Evolutionary conservation across 257 asterid species (phyloP).

Genomic region (Fraxinus pennsylvanica): DNA sequence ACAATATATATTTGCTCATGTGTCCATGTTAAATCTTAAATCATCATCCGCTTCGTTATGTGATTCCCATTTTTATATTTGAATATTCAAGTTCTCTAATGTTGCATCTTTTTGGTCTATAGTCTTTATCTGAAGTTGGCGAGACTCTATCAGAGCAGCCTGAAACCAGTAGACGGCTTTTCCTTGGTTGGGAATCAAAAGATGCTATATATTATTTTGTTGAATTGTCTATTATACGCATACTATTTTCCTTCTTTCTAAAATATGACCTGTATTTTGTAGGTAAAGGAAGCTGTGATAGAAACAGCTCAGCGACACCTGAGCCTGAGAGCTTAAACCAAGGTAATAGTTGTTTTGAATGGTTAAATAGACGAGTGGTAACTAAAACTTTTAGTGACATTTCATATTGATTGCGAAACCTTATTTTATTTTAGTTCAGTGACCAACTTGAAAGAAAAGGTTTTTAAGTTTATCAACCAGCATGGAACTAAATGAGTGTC

Average conservation of each 20-base stretch:
- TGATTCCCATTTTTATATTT: too few relatives aligned
- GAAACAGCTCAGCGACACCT: not conserved
- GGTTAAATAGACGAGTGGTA: not conserved
- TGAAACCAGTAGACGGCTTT: not conserved
- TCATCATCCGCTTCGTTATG: not conserved
- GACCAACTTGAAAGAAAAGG: not conserved
- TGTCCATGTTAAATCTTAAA: not conserved
- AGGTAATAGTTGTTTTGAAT: not conserved
- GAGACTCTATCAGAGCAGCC: not conserved
- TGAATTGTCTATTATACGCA: not conserved
- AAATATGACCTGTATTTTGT: not conserved
- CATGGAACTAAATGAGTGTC: not conserved
- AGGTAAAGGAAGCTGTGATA: conserved; percentile 21
- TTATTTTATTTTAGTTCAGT: too few relatives aligned
- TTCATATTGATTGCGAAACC: not conserved
- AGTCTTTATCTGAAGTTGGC: not conserved
- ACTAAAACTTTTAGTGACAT: not conserved
- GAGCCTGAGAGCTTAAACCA: conserved; percentile 23
- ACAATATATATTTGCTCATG: too few relatives aligned
- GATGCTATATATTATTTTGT: not conserved
- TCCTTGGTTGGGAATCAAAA: not conserved
- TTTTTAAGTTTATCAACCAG: not conserved
- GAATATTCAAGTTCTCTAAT: not conserved
- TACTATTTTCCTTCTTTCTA: not conserved
- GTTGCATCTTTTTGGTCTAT: not conserved